A percentile compares a stretch with the other conserved stretches of the same genome.
Conservation (phyloP, 2,329 filamentous ascomycete genomes). For the Emydomyces testavorans region DNA sequence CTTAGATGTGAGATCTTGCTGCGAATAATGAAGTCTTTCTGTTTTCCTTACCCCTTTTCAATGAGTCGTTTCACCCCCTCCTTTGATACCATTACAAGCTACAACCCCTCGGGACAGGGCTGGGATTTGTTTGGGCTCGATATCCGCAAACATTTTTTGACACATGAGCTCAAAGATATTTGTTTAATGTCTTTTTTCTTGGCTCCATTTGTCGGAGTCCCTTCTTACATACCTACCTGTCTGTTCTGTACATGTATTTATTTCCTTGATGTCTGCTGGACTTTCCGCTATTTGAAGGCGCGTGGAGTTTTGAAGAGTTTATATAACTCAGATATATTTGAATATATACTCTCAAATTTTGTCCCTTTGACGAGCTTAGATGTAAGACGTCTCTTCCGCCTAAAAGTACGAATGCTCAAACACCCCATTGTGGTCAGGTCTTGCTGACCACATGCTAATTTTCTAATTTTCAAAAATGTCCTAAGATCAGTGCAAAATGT, state of each 20-base stretch:
- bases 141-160: background rate
- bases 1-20: conserved; percentile 13
- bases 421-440: no score
- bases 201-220: no score
- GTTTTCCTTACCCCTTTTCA: background rate
- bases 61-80: background rate
- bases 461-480: no score
- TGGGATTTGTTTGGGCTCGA: background rate
- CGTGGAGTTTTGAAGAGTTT: background rate
- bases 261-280: background rate
- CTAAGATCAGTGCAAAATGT: no score
- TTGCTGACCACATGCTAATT: no score
- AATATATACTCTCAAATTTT: no score
- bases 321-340: no score
- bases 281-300: background rate
- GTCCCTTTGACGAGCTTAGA: no score
- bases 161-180: conserved; percentile 2
- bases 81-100: background rate
- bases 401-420: no score
- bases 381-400: no score
- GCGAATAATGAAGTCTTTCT: conserved; percentile 5
- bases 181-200: background rate
- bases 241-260: background rate
- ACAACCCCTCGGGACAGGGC: background rate
- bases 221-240: background rate